phyloP scores from a whole-genome alignment of 495 filamentous ascomycete species.

The Xylaria sp. region DNA sequence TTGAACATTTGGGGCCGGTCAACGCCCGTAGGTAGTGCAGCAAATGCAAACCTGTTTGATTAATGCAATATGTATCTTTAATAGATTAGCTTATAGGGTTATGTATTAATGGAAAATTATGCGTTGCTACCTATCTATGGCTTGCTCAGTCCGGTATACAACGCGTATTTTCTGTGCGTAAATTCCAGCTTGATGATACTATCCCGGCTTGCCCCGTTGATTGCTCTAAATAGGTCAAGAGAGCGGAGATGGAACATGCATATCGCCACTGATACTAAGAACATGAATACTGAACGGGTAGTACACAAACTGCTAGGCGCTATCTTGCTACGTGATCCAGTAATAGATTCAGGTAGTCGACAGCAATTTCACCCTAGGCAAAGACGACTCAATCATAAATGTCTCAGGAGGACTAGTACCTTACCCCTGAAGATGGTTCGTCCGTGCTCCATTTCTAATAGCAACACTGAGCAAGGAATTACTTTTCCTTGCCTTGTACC shows the following conservation, averaged over 20 bases:
- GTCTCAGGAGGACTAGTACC: slow-evolving; percentile 3
- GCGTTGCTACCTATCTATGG: too few relatives aligned
- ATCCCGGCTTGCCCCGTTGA: background rate
- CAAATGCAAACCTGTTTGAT: background rate
- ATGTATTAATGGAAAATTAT: background rate
- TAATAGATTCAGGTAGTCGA: background rate
- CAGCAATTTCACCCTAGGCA: background rate
- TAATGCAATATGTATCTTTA: background rate
- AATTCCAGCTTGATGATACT: background rate
- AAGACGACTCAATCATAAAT: slow-evolving; percentile 11
- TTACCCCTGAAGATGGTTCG: slow-evolving; percentile 24
- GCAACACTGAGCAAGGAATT: background rate
- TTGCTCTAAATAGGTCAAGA: background rate
- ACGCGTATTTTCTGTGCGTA: background rate
- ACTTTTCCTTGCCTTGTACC: slow-evolving; percentile 15
- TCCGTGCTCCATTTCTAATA: background rate
- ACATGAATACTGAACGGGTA: background rate
- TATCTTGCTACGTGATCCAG: background rate
- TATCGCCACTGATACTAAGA: background rate
- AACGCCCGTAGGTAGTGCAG: background rate
- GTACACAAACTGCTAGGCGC: slow-evolving; percentile 4
- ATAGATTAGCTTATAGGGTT: background rate
- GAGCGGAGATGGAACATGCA: background rate
- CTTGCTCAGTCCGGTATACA: too few relatives aligned
- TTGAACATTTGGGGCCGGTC: background rate